Base-by-base conservation (phyloP, 306 rosid genomes). In the Carpinus viminea region DNA sequence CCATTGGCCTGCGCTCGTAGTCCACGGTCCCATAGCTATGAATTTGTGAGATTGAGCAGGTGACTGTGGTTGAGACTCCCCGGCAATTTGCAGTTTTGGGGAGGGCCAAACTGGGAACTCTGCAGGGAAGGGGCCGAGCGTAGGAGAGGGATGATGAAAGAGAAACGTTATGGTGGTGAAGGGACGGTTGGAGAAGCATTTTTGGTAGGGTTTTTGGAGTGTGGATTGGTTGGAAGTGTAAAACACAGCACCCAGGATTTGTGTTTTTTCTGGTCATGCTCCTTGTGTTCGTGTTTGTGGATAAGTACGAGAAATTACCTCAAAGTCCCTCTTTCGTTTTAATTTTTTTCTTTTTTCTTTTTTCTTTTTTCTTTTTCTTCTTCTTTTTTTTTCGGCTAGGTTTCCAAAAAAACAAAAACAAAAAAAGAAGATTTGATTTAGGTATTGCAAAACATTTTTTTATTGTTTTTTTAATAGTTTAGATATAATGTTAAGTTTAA, bases 21-120 rank as follows among this genome's bases (percentile, higher is more conserved):
- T 91, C 96, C 54, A 86, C 68, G 3, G 98, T 88, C 7, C 96
- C 98, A 54, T 95, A 91, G 83, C 73, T 85, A 76, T 90, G 93
- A 38, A 82, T 61, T 71, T 89, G 85, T 2, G 99, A 93, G 51
- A 86, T 76, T 47, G 96, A 83, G 66, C 98, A 91, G 38, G 70
- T 83, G 72, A 80, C 21, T 2, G 83, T 38, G 45, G 87, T 61
- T 4, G 88, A 68, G 55, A 84, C 80, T 1, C 71, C 73, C 79
- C 46, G 78, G 52, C 15, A 72, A 66, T 28, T 70, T 12, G 71
- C 18, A 62, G 74, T 56, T 54, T 31, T 73, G 12, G 15, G 80
- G 55, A 85, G 81, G n/a, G 75, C 2, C 38, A 54, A 45, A 51
- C 75, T 53, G 70, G 89, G 75, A 21, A 73, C 10, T 62, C 68